These are phyloP conservation scores for Blyttiomyces sp. DNA, from an alignment of 371 early-diverging fungal species.

Conservation along the genomic window DNA sequence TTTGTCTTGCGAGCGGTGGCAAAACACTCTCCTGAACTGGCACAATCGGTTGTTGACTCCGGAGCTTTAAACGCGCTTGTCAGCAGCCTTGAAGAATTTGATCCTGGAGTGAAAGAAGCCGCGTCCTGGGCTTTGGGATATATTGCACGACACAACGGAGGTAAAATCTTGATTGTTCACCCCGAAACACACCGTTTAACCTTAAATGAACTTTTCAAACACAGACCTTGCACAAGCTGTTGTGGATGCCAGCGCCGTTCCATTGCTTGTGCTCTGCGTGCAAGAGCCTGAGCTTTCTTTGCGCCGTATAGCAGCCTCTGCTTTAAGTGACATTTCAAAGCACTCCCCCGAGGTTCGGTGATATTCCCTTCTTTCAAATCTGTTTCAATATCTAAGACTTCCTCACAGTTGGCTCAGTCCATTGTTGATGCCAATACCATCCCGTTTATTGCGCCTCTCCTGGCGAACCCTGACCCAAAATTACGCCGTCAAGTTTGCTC, in stretches of 20 bases:
- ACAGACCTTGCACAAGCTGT: conserved; percentile 51
- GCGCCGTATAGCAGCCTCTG: conserved; percentile 51
- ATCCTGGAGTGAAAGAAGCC: conserved; percentile 55
- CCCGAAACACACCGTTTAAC: neutral
- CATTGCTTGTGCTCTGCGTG: conserved; percentile 52
- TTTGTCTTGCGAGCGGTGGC: conserved; percentile 55
- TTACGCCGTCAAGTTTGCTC: conserved; percentile 48
- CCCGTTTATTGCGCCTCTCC: conserved; percentile 43
- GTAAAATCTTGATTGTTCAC: conserved; percentile 13
- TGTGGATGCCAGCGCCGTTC: conserved; percentile 53
- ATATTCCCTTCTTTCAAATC: neutral
- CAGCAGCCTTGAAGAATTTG: conserved; percentile 55
- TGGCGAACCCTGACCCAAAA: conserved; percentile 51
- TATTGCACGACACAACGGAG: conserved; percentile 54
- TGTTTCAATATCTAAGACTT: neutral
- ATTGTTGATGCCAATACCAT: conserved; percentile 52
- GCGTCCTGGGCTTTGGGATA: conserved; percentile 59
- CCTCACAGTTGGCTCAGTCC: conserved; percentile 45
- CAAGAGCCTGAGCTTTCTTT: conserved; percentile 55
- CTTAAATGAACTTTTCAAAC: neutral
- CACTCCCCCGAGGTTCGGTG: conserved; percentile 50
- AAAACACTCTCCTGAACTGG: conserved; percentile 52
- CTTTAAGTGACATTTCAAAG: conserved; percentile 50
- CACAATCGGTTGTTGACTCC: conserved; percentile 48
- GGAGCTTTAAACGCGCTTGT: conserved; percentile 51